Evolutionary conservation across 306 rosid genomes (phyloP).

Genomic region (Fragaria vesca): DNA sequence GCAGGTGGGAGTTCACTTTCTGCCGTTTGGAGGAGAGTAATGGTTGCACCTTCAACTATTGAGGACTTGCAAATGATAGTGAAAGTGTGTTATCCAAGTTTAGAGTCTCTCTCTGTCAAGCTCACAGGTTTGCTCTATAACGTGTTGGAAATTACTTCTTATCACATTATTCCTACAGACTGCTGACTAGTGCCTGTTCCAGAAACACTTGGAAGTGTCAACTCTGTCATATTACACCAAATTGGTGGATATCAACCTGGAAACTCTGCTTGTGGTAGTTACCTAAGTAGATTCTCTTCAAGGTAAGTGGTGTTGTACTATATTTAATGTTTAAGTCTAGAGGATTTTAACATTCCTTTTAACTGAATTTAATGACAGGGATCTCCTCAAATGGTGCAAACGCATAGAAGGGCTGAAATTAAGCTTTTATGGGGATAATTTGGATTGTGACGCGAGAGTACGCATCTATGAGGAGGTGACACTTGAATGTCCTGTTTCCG

Average conservation of each 20-base stretch:
- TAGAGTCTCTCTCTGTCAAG: constrained; percentile 49
- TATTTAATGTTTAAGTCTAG: neutral
- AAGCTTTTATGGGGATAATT: constrained; percentile 42
- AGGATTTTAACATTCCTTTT: constrained; percentile 1
- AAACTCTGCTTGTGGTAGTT: constrained; percentile 42
- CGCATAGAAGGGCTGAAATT: constrained; percentile 63
- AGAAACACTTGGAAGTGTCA: constrained; percentile 76
- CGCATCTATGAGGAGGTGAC: constrained; percentile 73
- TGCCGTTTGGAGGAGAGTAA: constrained; percentile 79
- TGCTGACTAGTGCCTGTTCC: constrained; percentile 23
- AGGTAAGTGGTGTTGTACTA: constrained; percentile 43
- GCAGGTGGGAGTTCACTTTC: constrained; percentile 63
- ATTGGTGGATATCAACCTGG: constrained; percentile 39
- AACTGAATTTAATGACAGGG: constrained; percentile 51
- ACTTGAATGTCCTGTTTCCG: constrained; percentile 7
- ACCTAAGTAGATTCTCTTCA: constrained; percentile 60
- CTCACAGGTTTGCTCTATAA: constrained; percentile 54
- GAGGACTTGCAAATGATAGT: constrained; percentile 65
- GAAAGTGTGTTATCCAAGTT: constrained; percentile 48
- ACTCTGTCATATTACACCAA: constrained; percentile 38
- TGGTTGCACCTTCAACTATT: constrained; percentile 52
- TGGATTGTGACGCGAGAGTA: constrained; percentile 48
- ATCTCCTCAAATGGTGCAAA: constrained; percentile 96
- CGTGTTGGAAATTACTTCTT: constrained; percentile 3
- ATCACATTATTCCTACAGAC: neutral